Conservation (phyloP, 2,329 filamentous ascomycete genomes). For the Ceratocystis cacaofunesta region DNA sequence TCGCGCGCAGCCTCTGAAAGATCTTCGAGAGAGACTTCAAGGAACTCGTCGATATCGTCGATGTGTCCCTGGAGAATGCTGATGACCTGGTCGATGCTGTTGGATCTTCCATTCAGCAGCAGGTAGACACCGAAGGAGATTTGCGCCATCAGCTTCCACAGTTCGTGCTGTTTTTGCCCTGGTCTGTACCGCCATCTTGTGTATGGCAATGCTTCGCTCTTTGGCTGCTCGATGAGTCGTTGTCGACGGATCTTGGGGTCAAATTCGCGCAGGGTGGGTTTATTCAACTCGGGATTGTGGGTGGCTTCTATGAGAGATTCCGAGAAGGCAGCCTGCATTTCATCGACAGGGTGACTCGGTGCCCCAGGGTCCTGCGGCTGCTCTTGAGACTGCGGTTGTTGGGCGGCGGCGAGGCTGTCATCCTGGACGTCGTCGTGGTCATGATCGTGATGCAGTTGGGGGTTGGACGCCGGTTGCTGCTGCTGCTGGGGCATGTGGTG, state of each 20-base stretch:
- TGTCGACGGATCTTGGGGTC: constrained; percentile 49
- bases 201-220: constrained; percentile 56
- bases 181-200: constrained; percentile 62
- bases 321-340: constrained; percentile 68
- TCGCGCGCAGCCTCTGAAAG: constrained; percentile 65
- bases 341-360: constrained; percentile 51
- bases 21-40: constrained; percentile 76
- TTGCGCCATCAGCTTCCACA: constrained; percentile 81
- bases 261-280: constrained; percentile 38
- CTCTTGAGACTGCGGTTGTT: constrained; percentile 2
- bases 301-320: constrained; percentile 57
- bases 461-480: not conserved
- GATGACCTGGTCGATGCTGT: constrained; percentile 76
- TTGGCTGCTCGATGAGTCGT: constrained; percentile 50
- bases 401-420: not conserved
- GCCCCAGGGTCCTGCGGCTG: constrained; percentile 18
- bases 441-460: not conserved
- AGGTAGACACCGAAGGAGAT: constrained; percentile 89
- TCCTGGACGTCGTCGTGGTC: not conserved
- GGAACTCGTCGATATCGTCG: constrained; percentile 81
- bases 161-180: constrained; percentile 66
- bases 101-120: constrained; percentile 69
- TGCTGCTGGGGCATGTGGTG: not conserved
- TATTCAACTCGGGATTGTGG: constrained; percentile 21
- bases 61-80: constrained; percentile 83